Evolutionary conservation across 805 yeast species (phyloP), one percentile per base, ranked within the genome.

Genomic region (Clavispora phyllophila): DNA sequence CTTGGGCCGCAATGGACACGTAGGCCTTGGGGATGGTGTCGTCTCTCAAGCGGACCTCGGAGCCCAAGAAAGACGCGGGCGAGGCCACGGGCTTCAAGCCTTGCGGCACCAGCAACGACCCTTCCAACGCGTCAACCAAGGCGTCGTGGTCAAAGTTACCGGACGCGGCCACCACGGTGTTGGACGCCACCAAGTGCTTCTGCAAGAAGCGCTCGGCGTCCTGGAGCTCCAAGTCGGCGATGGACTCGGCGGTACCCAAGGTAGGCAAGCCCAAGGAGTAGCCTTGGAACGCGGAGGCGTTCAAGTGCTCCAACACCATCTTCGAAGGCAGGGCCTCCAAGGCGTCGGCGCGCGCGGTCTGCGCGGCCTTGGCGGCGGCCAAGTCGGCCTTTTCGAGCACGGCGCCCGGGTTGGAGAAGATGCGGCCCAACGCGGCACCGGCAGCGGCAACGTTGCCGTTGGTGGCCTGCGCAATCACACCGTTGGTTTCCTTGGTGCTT

Each of bases 11-110:
- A 57, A 86, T 73, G 42, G 89, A 67, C 56, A 84, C 75, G 75
- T 84, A 83, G 44, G 91, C 93, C 62, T 79, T 77, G 61, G 91
- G 87, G 59, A 83, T 63, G 56, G 88, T 86, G 68, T 86, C 95
- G 62, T 86, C 95, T 80, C 95, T 83, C 72, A 84, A 70, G 78
- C 90, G 81, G 52, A 84, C 82, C 63, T 86, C 95, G 37, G 93
- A 84, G 63, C 95, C 95, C 63, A 86, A 75, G 78, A 85, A 86
- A 43, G 79, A 62, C 47, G 86, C 78, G 42, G 78, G 70, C 53
- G 74, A 73, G 41, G 58, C 59, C 20, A 67, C 62, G 43, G 73
- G 72, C 60, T 66, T 66, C 43, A 75, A 61, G 51, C 85, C 87
- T 39, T 73, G 65, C 42, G 78, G 68, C 25, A 82, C 55, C 37